Percentiles rank a stretch among this genome's conserved stretches.
Conservation (phyloP, 352 stramenopile genomes). For the Phytophthora constricta region DNA sequence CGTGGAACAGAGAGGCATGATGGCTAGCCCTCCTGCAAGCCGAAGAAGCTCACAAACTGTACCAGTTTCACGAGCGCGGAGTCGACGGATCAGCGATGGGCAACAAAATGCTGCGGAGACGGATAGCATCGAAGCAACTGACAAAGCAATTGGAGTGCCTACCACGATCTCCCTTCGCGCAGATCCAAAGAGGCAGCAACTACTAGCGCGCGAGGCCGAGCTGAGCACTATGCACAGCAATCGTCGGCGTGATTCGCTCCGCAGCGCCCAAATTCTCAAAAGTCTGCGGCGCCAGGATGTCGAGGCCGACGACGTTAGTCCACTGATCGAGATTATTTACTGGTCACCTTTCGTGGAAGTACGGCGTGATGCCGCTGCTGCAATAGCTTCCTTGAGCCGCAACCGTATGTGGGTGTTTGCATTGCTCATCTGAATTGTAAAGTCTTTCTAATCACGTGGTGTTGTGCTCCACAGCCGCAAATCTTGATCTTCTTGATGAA, state of each 20-base stretch:
- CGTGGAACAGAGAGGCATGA: neutral
- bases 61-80: neutral
- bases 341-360: conserved; percentile 88
- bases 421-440: too few species aligned
- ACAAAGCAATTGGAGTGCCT: neutral
- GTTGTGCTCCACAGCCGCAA: conserved; percentile 47
- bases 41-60: conserved; percentile 14
- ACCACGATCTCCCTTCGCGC: conserved; percentile 13
- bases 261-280: conserved; percentile 39
- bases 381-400: conserved; percentile 73
- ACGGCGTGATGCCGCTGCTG: conserved; percentile 74
- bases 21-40: conserved; percentile 7
- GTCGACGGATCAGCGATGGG: conserved; percentile 7
- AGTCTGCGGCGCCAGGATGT: conserved; percentile 58
- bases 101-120: neutral
- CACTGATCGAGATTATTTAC: conserved; percentile 88
- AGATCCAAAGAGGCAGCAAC: conserved; percentile 34
- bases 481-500: conserved; percentile 72
- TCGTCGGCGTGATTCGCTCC: conserved; percentile 33
- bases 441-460: neutral
- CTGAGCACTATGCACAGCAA: conserved; percentile 19
- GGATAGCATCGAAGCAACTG: conserved; percentile 3
- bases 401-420: conserved; percentile 57
- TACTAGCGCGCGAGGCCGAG: conserved; percentile 31
- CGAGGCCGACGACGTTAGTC: conserved; percentile 66